Evolutionary conservation across 306 rosid species (phyloP), one percentile per base, ranked within the genome.

Genomic region (Acacia crassicarpa): DNA sequence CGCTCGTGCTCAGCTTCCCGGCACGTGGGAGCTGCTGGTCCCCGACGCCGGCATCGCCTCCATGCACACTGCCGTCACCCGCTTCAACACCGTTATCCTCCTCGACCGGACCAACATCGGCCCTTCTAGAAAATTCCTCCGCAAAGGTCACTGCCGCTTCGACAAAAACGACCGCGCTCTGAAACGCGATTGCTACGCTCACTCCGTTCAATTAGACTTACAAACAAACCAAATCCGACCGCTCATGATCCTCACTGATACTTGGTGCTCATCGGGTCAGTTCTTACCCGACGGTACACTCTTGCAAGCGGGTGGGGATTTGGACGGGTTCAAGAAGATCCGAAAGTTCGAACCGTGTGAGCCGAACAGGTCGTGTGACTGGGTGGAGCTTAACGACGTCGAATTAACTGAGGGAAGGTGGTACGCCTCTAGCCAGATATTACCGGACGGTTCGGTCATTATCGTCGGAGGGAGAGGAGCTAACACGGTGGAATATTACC

Each of bases 231-330:
- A 83, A 81, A 76, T 92, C 74, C 91, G 97, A 0, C 94, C 98
- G 0, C 69, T 94, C 13, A 94, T 65, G 82, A 86, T 94, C 82
- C 87, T 87, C 66, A 91, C 98, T 9, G 98, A 94, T 85, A 94
- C 98, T 2, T 94, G 98, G 98, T 94, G 98, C 89, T 94, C 98
- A 0, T 92, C 98, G 11, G 98, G 97, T 1, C 94, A 91, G 78
- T 94, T 94, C 74, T 93, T 94, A 71, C 91, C 98, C 0, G 84
- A 94, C 80, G 97, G 98, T 2, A 80, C 97, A 0, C 90, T 94
- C 5, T 46, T 94, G 13, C 97, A 92, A 35, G 91, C 97, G 10
- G 98, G 98, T 0, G 98, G 98, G 2, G 98, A 87, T 73, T 14
- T 84, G 19, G 98, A 92, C 85, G 98, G 98, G 15, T 14, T 86